Evolutionary conservation across 768 basidiomycete species (phyloP).

Genomic region (Collybia mongolica): DNA sequence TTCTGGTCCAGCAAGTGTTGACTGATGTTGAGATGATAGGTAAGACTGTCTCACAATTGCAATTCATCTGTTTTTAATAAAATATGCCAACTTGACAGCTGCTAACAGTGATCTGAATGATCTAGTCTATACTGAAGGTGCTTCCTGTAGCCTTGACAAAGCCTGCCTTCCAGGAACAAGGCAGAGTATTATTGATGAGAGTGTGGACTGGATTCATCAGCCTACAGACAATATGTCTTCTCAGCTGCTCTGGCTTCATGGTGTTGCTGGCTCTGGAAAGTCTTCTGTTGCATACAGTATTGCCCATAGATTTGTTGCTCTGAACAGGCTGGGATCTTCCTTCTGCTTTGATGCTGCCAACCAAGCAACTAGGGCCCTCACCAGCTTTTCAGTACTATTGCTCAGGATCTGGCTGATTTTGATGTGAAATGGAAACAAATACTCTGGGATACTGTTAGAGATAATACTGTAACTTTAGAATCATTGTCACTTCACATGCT

Average conservation of each 20-base stretch:
- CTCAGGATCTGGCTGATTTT: conserved; percentile 22
- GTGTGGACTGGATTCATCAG: conserved; percentile 19
- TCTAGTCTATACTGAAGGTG: neutral
- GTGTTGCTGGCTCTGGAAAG: conserved; percentile 35
- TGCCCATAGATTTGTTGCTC: conserved; percentile 16
- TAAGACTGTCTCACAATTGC: neutral
- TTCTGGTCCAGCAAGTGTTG: neutral
- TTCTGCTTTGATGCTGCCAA: conserved; percentile 28
- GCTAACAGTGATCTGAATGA: conserved; percentile 1
- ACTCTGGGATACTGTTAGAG: conserved; percentile 3
- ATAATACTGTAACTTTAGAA: conserved; percentile 18
- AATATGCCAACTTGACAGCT: neutral
- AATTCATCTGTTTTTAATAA: neutral
- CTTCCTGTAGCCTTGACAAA: neutral
- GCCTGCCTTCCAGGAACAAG: conserved; percentile 17
- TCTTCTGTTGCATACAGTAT: conserved; percentile 34
- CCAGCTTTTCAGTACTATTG: conserved; percentile 29
- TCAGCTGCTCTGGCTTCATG: conserved; percentile 27
- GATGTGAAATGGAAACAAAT: conserved; percentile 3
- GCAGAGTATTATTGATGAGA: conserved; percentile 17
- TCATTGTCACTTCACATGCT: conserved; percentile 30
- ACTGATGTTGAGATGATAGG: conserved; percentile 5
- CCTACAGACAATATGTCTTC: conserved; percentile 2
- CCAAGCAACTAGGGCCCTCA: conserved; percentile 14
- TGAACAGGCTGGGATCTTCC: conserved; percentile 25